Percentiles rank a stretch among this genome's conserved stretches.
phyloP scores from a whole-genome alignment of 495 filamentous ascomycete genomes.

The Choiromyces venosus region DNA sequence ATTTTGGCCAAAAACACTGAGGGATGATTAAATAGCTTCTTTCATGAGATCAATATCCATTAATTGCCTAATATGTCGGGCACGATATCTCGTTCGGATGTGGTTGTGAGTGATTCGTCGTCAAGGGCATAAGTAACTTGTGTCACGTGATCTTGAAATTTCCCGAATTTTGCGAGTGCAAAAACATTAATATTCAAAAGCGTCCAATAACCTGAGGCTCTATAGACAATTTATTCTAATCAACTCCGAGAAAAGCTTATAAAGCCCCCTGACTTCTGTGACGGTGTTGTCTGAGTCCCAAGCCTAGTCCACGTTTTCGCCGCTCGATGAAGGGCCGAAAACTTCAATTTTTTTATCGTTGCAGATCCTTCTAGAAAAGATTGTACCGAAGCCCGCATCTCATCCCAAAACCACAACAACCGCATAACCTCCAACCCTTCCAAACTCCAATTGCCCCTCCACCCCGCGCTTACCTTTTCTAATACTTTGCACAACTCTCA shows the following conservation, averaged over 20 bases:
- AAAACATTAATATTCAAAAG: not conserved
- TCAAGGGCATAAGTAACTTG: not conserved
- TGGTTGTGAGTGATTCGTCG: not conserved
- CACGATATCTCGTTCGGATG: not conserved
- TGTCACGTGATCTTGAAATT: not conserved
- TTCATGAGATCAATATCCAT: not conserved
- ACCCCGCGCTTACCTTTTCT: not conserved
- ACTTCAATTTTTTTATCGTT: not conserved
- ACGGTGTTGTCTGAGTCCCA: not conserved
- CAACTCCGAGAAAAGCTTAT: not conserved
- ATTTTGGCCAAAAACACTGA: constrained; percentile 75
- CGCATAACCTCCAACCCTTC: not conserved
- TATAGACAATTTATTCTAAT: not conserved
- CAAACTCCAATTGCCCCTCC: not conserved
- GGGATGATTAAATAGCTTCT: constrained; percentile 21
- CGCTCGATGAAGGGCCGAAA: not conserved
- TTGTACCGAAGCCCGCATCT: not conserved
- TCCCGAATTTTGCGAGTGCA: not conserved
- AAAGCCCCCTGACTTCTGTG: not conserved
- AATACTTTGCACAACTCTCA: not conserved
- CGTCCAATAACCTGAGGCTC: not conserved
- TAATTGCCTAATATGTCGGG: not conserved
- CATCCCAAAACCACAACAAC: not conserved
- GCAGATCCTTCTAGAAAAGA: not conserved
- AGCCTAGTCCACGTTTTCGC: not conserved